phyloP scores from a whole-genome alignment of 345 rosid genomes.

The Hevea brasiliensis region DNA sequence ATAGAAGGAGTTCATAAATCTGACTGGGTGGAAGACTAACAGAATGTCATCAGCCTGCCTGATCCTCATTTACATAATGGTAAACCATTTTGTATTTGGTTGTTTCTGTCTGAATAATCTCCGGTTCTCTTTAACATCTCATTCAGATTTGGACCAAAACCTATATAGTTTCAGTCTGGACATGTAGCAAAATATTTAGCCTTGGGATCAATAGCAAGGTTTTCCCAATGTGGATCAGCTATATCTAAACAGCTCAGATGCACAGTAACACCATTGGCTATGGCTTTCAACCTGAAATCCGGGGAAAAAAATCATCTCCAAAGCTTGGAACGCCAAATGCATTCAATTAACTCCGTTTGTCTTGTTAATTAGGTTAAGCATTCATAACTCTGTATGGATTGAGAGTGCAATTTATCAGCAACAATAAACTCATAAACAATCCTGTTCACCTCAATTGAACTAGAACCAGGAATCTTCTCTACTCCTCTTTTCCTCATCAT shows the following conservation, averaged over 20 bases:
- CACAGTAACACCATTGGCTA: not conserved
- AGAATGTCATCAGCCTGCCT: not conserved
- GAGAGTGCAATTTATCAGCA: slow-evolving; percentile 65
- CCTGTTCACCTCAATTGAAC: slow-evolving; percentile 73
- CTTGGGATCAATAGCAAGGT: not conserved
- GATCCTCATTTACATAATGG: not conserved
- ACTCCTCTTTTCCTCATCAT: slow-evolving; percentile 71
- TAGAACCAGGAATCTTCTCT: slow-evolving; percentile 80
- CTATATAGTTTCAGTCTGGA: not conserved
- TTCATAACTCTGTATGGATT: slow-evolving; percentile 46
- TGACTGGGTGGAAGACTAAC: not conserved
- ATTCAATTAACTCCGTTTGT: slow-evolving; percentile 38
- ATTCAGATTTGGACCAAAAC: not conserved
- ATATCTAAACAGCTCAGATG: not conserved
- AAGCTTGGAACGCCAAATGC: slow-evolving; percentile 12
- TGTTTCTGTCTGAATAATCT: not conserved
- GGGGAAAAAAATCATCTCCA: slow-evolving; percentile 12
- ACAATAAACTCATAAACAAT: slow-evolving; percentile 60
- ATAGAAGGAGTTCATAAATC: not conserved
- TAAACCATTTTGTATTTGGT: not conserved
- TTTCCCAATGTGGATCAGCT: not conserved
- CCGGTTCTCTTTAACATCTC: not conserved
- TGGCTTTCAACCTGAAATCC: slow-evolving; percentile 14
- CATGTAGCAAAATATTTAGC: not conserved
- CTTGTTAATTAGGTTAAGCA: slow-evolving; percentile 51